These are phyloP conservation scores for Penicillium janthinellum DNA, from an alignment of 2,329 filamentous ascomycete species.

Conservation along the genomic window DNA sequence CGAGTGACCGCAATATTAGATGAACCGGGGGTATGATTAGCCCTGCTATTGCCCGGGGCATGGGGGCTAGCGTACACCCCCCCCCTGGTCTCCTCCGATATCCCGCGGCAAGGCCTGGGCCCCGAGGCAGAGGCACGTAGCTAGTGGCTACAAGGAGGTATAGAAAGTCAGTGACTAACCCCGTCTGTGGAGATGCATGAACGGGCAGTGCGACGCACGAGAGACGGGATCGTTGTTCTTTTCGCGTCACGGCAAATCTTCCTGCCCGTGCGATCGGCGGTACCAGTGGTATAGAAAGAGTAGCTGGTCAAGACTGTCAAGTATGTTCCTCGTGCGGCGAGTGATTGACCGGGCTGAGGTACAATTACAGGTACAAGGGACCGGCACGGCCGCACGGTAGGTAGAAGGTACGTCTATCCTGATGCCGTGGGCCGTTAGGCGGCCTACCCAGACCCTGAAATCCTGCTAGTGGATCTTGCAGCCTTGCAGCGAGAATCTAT, in stretches of 20 bases:
- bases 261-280: background rate
- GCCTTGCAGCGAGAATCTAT: background rate
- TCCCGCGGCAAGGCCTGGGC: background rate
- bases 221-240: background rate
- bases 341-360: background rate
- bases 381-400: background rate
- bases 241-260: constrained; percentile 23
- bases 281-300: background rate
- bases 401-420: background rate
- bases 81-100: background rate
- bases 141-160: too few species aligned
- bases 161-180: background rate
- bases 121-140: too few species aligned
- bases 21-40: background rate
- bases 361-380: background rate
- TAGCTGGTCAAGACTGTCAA: background rate
- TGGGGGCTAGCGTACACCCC: background rate
- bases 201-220: constrained; percentile 10
- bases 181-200: constrained; percentile 24
- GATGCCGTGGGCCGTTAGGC: background rate
- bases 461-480: background rate
- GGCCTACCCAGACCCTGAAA: background rate
- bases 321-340: background rate
- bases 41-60: background rate
- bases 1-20: background rate